Percentiles rank a stretch among this genome's conserved stretches.
These are phyloP conservation scores for Debaryomycetaceae sp. DNA, from an alignment of 1,139 yeast species.

Conservation along the genomic window DNA sequence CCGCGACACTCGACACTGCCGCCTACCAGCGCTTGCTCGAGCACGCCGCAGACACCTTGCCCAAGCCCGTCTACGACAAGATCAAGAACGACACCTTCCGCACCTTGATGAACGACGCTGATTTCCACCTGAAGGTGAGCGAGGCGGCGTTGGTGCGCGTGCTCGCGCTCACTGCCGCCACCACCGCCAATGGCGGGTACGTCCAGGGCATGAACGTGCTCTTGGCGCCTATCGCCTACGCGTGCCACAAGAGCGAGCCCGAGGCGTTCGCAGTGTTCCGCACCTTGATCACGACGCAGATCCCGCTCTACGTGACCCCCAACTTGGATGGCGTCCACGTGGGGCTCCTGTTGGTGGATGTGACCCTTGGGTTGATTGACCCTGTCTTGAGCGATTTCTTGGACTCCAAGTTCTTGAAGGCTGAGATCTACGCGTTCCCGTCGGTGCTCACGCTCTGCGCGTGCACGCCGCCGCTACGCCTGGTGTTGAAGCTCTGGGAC, in stretches of 20 bases:
- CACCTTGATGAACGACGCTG: slow-evolving; percentile 71
- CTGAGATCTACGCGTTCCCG: slow-evolving; percentile 87
- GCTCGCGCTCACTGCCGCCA: slow-evolving; percentile 68
- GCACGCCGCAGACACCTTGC: slow-evolving; percentile 48
- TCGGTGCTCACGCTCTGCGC: slow-evolving; percentile 84
- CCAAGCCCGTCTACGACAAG: slow-evolving; percentile 52
- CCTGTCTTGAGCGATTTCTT: slow-evolving; percentile 61
- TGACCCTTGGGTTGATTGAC: slow-evolving; percentile 68
- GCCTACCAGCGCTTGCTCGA: slow-evolving; percentile 53
- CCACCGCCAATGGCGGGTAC: slow-evolving; percentile 39
- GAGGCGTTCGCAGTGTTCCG: slow-evolving; percentile 77
- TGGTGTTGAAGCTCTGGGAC: slow-evolving; percentile 83
- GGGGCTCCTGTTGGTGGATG: slow-evolving; percentile 66
- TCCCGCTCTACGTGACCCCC: slow-evolving; percentile 77
- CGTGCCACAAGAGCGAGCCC: slow-evolving; percentile 72
- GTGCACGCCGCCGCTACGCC: slow-evolving; percentile 80
- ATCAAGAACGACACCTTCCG: slow-evolving; percentile 85
- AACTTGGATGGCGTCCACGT: slow-evolving; percentile 81
- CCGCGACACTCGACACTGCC: slow-evolving; percentile 52
- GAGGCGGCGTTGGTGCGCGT: slow-evolving; percentile 68
- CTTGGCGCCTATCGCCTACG: slow-evolving; percentile 78
- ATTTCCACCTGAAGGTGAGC: slow-evolving; percentile 61
- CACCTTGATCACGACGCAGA: slow-evolving; percentile 51
- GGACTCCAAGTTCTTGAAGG: slow-evolving; percentile 62
- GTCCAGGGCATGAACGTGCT: slow-evolving; percentile 92